phyloP scores from a whole-genome alignment of 257 asterid species.

The Rauvolfia tetraphylla region DNA sequence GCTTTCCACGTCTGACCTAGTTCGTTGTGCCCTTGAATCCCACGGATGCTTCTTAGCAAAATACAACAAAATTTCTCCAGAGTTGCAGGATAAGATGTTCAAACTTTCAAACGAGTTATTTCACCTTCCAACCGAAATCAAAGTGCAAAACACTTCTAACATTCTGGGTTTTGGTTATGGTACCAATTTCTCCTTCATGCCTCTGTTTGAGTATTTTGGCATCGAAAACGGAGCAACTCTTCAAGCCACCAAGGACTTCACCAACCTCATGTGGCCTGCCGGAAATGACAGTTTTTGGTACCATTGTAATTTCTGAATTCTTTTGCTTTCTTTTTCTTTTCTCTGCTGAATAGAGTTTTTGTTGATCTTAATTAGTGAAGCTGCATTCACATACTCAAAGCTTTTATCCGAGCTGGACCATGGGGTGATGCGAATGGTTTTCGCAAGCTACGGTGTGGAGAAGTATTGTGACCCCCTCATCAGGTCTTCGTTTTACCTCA shows the following conservation, averaged over 20 bases:
- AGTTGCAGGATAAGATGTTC: conserved; percentile 50
- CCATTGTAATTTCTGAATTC: neutral
- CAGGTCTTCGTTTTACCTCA: conserved; percentile 37
- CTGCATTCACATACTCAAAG: conserved; percentile 43
- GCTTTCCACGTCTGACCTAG: conserved; percentile 40
- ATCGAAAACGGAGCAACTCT: conserved; percentile 54
- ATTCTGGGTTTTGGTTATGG: conserved; percentile 71
- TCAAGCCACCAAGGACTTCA: conserved; percentile 51
- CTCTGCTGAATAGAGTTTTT: neutral
- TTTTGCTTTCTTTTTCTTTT: neutral
- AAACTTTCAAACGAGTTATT: conserved; percentile 44
- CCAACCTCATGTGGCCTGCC: conserved; percentile 68
- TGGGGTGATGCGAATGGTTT: conserved; percentile 50
- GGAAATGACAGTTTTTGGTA: conserved; percentile 60
- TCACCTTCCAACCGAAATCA: conserved; percentile 47
- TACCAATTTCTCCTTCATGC: conserved; percentile 55
- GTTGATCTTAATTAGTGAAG: conserved; percentile 25
- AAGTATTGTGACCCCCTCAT: conserved; percentile 43
- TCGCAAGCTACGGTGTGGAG: conserved; percentile 57
- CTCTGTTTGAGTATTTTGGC: conserved; percentile 64
- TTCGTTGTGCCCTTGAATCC: conserved; percentile 53
- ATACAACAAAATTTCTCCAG: conserved; percentile 42
- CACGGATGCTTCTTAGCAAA: conserved; percentile 63
- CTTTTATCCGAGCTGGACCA: conserved; percentile 51
- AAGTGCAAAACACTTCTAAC: conserved; percentile 43